A percentile compares a stretch with the other conserved stretches of the same genome.
phyloP scores from a whole-genome alignment of 495 filamentous ascomycete genomes.

The Hyaloscypha hepaticicola region DNA sequence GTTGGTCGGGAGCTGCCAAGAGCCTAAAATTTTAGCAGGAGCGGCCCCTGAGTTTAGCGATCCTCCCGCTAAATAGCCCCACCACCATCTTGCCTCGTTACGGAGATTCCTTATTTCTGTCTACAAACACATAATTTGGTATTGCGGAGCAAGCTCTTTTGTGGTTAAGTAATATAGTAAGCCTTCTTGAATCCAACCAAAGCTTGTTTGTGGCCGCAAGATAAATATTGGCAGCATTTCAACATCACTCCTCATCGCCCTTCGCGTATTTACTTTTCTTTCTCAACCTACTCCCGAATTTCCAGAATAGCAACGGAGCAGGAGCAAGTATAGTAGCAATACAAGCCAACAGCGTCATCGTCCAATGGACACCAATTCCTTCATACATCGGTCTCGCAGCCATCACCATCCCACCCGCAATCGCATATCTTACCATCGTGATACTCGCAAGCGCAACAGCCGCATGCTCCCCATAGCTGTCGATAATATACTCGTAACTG shows the following conservation, averaged over 20 bases:
- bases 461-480: slow-evolving; percentile 49
- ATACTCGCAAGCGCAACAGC: slow-evolving; percentile 48
- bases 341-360: slow-evolving; percentile 37
- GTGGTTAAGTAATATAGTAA: too few species aligned
- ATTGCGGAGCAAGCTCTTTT: too few species aligned
- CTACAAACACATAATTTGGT: too few species aligned
- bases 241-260: neutral
- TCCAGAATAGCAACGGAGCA: slow-evolving; percentile 32
- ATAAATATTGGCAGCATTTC: too few species aligned
- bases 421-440: slow-evolving; percentile 50
- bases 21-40: too few species aligned
- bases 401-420: slow-evolving; percentile 50
- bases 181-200: too few species aligned
- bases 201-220: too few species aligned
- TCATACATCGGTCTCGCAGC: slow-evolving; percentile 38
- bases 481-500: slow-evolving; percentile 50
- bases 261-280: slow-evolving; percentile 32
- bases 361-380: slow-evolving; percentile 39
- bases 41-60: too few species aligned
- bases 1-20: too few species aligned
- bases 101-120: too few species aligned
- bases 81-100: too few species aligned
- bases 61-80: too few species aligned
- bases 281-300: slow-evolving; percentile 31
- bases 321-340: slow-evolving; percentile 21